phyloP scores from a whole-genome alignment of 2,329 filamentous ascomycete species.

The Didymella keratinophila region DNA sequence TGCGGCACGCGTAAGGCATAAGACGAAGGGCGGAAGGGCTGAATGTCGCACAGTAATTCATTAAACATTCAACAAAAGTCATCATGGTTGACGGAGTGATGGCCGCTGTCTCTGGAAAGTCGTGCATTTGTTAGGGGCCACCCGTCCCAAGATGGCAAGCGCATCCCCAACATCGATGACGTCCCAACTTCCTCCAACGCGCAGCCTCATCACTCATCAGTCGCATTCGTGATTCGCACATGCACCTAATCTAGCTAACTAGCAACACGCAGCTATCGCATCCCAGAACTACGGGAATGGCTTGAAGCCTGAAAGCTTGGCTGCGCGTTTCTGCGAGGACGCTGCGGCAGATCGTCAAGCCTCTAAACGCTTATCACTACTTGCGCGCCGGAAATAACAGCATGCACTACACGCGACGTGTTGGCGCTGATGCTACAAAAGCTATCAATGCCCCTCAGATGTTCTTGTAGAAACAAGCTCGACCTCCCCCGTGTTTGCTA shows the following conservation, averaged over 20 bases:
- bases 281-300: neutral
- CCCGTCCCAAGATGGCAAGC: constrained; percentile 9
- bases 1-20: neutral
- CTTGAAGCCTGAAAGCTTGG: neutral
- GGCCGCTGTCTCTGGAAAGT: neutral
- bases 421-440: constrained; percentile 8
- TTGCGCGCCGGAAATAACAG: constrained; percentile 13
- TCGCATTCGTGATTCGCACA: neutral
- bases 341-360: constrained; percentile 11
- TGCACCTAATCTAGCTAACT: neutral
- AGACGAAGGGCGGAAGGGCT: constrained; percentile 1
- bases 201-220: constrained; percentile 1
- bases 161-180: constrained; percentile 9
- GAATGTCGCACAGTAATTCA: neutral
- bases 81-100: neutral
- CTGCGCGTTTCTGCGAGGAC: constrained; percentile 4
- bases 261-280: too few relatives aligned
- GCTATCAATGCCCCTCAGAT: neutral
- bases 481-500: neutral
- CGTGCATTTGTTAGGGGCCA: neutral
- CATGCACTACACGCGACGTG: constrained; percentile 8
- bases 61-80: neutral
- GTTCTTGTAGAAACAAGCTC: neutral
- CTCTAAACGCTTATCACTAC: constrained; percentile 7
- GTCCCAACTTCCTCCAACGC: neutral